Evolutionary conservation across 1,139 yeast species (phyloP).

Genomic region (Nakaseomyces kungkrabaensis): DNA sequence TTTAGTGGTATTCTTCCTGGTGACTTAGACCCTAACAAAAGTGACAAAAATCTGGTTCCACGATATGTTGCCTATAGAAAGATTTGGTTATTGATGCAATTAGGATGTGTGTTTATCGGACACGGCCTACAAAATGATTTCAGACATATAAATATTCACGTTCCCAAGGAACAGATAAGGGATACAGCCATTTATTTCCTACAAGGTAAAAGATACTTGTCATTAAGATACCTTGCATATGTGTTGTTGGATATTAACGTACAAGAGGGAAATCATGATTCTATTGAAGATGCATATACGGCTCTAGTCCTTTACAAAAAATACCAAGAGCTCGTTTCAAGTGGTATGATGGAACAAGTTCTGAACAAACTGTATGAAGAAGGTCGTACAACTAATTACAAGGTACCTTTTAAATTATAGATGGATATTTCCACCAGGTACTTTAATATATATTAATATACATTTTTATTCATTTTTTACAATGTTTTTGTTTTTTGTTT

Average conservation of each 20-base stretch:
- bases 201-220: conserved; percentile 61
- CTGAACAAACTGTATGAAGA: conserved; percentile 64
- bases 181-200: conserved; percentile 82
- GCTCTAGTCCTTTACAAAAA: conserved; percentile 72
- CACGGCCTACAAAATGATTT: conserved; percentile 91
- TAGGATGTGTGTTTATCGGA: conserved; percentile 90
- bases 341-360: conserved; percentile 51
- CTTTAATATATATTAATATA: neutral
- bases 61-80: conserved; percentile 78
- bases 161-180: conserved; percentile 73
- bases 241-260: conserved; percentile 64
- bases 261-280: conserved; percentile 90
- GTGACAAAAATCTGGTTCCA: conserved; percentile 66
- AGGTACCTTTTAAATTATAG: conserved; percentile 36
- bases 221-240: conserved; percentile 85
- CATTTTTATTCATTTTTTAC: too few relatives aligned
- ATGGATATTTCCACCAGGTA: neutral
- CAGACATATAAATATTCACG: conserved; percentile 82
- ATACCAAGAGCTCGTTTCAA: conserved; percentile 49
- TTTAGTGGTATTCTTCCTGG: conserved; percentile 91
- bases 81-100: conserved; percentile 75
- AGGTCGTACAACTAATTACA: conserved; percentile 55
- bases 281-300: conserved; percentile 89
- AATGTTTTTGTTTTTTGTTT: too few relatives aligned
- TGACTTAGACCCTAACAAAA: conserved; percentile 64